These are phyloP conservation scores for Diplodia corticola DNA, from an alignment of 2,329 filamentous ascomycete genomes.

Conservation along the genomic window DNA sequence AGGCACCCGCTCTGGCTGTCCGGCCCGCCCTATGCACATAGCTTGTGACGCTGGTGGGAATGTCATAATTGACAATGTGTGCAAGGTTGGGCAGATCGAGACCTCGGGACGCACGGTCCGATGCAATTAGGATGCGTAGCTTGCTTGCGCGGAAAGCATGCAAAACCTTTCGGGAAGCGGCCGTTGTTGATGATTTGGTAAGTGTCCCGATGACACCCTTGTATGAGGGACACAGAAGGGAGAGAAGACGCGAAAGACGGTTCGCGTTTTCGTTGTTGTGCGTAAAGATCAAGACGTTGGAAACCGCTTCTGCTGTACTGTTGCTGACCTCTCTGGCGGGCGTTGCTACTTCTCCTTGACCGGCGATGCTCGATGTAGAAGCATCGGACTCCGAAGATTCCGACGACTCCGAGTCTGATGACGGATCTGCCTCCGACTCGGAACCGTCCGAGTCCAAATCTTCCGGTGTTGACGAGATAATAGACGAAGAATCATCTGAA, in stretches of 20 bases:
- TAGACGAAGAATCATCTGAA: conserved; percentile 24
- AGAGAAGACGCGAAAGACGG: conserved; percentile 79
- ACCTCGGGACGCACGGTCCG: conserved; percentile 89
- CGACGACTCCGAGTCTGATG: conserved; percentile 23
- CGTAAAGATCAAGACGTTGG: conserved; percentile 74
- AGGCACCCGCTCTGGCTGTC: conserved; percentile 77
- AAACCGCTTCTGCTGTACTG: conserved; percentile 29
- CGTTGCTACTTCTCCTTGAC: conserved; percentile 15
- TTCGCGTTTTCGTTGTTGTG: conserved; percentile 85
- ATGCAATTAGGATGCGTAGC: conserved; percentile 78
- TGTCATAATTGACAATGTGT: conserved; percentile 92
- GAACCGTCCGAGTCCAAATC: conserved; percentile 29
- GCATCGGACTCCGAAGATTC: background rate
- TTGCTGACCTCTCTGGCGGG: background rate
- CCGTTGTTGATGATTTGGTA: conserved; percentile 75
- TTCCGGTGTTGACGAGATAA: conserved; percentile 26
- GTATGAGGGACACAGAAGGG: conserved; percentile 63
- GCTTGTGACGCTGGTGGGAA: conserved; percentile 75
- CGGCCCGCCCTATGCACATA: conserved; percentile 93
- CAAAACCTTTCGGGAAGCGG: conserved; percentile 66
- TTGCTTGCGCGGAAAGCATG: conserved; percentile 64
- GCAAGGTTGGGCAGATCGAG: conserved; percentile 77
- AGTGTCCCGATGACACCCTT: conserved; percentile 65
- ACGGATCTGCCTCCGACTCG: conserved; percentile 31
- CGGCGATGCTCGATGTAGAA: background rate